Base-by-base conservation (phyloP, 164 flowering plant genomes). In the Dillenia turbinata region DNA sequence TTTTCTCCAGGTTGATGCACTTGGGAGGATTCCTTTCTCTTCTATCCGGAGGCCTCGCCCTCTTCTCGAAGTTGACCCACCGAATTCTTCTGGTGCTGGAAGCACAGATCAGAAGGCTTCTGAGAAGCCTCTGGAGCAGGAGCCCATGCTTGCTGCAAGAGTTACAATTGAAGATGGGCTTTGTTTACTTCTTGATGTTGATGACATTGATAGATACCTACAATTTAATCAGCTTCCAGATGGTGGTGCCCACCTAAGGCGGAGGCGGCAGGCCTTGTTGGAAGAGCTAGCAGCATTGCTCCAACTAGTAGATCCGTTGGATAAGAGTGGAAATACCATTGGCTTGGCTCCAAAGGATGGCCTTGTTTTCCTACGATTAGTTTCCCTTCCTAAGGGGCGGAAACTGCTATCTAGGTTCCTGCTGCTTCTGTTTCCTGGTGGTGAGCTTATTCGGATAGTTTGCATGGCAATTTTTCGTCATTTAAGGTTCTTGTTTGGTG, bases 401-500 rank as follows among this genome's bases (percentile, higher is more conserved):
- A 82, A 83, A 71, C 80, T 86, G 15, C 71, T 84, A 11, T 66
- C 81, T 13, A 77, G 62, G 73, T 86, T 72, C 63, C 78, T 86
- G 46, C 79, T 76, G 71, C 83, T 82, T 52, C 74, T 86, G 44
- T 56, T 64, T 49, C 83, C 84, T 1, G 77, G 79, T 6, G 54
- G 79, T 57, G 88, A 84, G 62, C 80, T 82, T 56, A 69, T 70
- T 48, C 76, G 85, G 43, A 69, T 86, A 47, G 87, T 84, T 52
- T 80, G 86, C 68, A 86, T 86, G 89, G 81, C 91, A 40, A 67
- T 86, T 49, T 86, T 86, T 62, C 85, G 85, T 17, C 88, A 86
- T 59, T 67, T 86, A 57, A 77, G 87, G 62, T 81, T 80, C 63
- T 64, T 85, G 66, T 83, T 85, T 71, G 88, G 90, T 55, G 72